phyloP scores from a whole-genome alignment of 2,329 filamentous ascomycete genomes.

The Trichoderma oligosporum region DNA sequence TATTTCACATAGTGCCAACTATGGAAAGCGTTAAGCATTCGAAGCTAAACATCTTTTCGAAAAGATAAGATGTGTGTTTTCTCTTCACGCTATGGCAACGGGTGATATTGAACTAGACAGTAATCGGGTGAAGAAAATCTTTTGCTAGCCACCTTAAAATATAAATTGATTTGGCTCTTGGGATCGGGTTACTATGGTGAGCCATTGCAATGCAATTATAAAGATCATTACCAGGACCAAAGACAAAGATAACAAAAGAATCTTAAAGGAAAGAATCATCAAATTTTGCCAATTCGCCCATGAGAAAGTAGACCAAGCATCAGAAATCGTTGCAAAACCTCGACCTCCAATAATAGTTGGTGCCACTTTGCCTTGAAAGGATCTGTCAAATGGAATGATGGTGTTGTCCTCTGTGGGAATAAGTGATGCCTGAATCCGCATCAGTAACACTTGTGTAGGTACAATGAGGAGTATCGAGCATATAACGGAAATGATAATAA shows the following conservation, averaged over 20 bases:
- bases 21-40: too few relatives aligned
- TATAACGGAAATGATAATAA: slow-evolving; percentile 45
- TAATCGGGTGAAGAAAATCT: too few relatives aligned
- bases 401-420: slow-evolving; percentile 79
- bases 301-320: slow-evolving; percentile 77
- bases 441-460: slow-evolving; percentile 70
- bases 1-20: too few relatives aligned
- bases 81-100: too few relatives aligned
- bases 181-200: too few relatives aligned
- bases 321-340: slow-evolving; percentile 65
- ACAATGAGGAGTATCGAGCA: slow-evolving; percentile 63
- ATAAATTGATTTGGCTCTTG: too few relatives aligned
- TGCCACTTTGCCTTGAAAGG: slow-evolving; percentile 71
- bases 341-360: slow-evolving; percentile 68
- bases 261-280: slow-evolving; percentile 71
- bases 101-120: too few relatives aligned
- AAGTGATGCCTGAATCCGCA: slow-evolving; percentile 82
- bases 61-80: too few relatives aligned
- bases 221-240: slow-evolving; percentile 32
- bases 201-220: background rate
- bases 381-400: slow-evolving; percentile 86
- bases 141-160: too few relatives aligned
- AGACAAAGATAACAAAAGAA: slow-evolving; percentile 52
- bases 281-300: slow-evolving; percentile 55
- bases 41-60: too few relatives aligned